Conservation (phyloP, 495 filamentous ascomycete species). For the Astrothelium macrocarpum region DNA sequence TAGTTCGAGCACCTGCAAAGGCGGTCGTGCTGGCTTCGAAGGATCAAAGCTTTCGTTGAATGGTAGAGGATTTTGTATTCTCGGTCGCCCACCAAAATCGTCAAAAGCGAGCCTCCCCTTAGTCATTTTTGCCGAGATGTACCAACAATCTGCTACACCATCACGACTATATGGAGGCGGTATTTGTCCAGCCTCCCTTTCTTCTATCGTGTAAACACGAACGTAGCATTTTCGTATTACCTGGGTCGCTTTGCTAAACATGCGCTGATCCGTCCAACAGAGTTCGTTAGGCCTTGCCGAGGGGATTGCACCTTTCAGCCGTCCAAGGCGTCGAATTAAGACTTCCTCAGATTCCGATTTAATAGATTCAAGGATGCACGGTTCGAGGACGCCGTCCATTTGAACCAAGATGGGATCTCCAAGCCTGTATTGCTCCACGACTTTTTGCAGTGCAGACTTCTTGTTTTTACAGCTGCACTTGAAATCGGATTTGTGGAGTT, state of each 20-base stretch:
- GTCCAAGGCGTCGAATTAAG: constrained; percentile 38
- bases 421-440: constrained; percentile 26
- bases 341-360: constrained; percentile 31
- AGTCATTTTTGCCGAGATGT: constrained; percentile 38
- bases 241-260: constrained; percentile 30
- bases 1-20: constrained; percentile 51
- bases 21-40: constrained; percentile 10
- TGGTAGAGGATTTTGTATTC: not conserved
- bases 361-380: constrained; percentile 43
- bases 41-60: constrained; percentile 52
- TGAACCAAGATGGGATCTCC: constrained; percentile 49
- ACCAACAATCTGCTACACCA: constrained; percentile 57
- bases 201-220: constrained; percentile 39
- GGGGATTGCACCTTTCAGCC: constrained; percentile 14
- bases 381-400: constrained; percentile 35
- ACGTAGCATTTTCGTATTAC: constrained; percentile 50
- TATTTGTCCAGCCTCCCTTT: constrained; percentile 33
- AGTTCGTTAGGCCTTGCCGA: constrained; percentile 53
- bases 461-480: constrained; percentile 24
- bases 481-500: constrained; percentile 40
- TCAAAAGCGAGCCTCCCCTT: constrained; percentile 10
- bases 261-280: constrained; percentile 43
- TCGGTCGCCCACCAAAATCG: constrained; percentile 18
- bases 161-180: constrained; percentile 53
- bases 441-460: constrained; percentile 11